phyloP scores from a whole-genome alignment of 1,284 basidiomycete genomes.

The Ustilago vetiveriae region DNA sequence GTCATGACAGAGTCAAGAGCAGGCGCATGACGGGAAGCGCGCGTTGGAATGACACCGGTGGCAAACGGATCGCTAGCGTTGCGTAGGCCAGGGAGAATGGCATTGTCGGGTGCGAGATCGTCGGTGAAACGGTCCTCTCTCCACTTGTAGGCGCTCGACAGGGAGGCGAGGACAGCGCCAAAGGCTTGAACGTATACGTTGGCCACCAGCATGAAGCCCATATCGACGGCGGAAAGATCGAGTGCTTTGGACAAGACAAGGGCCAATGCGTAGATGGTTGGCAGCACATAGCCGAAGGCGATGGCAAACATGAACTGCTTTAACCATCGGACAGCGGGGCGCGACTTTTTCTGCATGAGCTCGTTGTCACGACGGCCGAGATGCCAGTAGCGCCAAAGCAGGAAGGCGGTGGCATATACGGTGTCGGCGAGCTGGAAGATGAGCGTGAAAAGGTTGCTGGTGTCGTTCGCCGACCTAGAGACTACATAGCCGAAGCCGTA shows the following conservation, averaged over 20 bases:
- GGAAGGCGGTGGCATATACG: slow-evolving; percentile 36
- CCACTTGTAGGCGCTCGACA: slow-evolving; percentile 45
- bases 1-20: slow-evolving; percentile 15
- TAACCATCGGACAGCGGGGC: slow-evolving; percentile 10
- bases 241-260: slow-evolving; percentile 35
- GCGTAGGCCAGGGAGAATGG: slow-evolving; percentile 36
- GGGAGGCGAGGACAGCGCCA: slow-evolving; percentile 43
- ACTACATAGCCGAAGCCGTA: slow-evolving; percentile 25
- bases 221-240: slow-evolving; percentile 18
- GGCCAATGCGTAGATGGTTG: slow-evolving; percentile 41
- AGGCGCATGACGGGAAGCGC: neutral
- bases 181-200: slow-evolving; percentile 52
- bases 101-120: slow-evolving; percentile 39
- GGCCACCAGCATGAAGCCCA: slow-evolving; percentile 54
- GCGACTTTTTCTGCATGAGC: slow-evolving; percentile 34
- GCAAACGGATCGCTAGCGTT: slow-evolving; percentile 19
- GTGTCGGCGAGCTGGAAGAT: slow-evolving; percentile 47
- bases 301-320: slow-evolving; percentile 44
- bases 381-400: slow-evolving; percentile 46
- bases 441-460: slow-evolving; percentile 34
- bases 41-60: neutral
- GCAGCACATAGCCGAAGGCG: slow-evolving; percentile 43
- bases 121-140: slow-evolving; percentile 50
- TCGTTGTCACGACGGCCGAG: slow-evolving; percentile 42
- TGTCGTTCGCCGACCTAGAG: slow-evolving; percentile 27